Evolutionary conservation across 2,329 filamentous ascomycete species (phyloP), one percentile per base, ranked within the genome.

Genomic region (Talaromyces sp.): DNA sequence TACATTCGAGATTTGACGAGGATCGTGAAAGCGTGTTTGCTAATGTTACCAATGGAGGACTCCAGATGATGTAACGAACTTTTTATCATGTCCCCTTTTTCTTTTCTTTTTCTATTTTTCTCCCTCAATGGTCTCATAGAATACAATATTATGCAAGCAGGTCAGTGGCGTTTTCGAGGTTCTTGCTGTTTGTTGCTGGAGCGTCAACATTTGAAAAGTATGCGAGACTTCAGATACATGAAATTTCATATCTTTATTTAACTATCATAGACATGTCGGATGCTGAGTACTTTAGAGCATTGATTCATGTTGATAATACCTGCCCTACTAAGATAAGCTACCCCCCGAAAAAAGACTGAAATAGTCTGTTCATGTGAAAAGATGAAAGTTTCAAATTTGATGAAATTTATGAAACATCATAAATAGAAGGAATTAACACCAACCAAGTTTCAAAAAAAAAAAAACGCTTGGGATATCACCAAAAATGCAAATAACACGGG

Each of bases 1-100:
- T 68, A 36, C 64, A 69, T 56, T 61, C 63, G 31, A 66, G 69
- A 23, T 69, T 71, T 30, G 70, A 70, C 42, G 70, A 75, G 9
- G 72, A 75, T 18, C 65, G 44, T 14, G 56, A 62, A 36, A 58
- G 36, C 9, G 34, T 30, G 27, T 64, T 59, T 42, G 56, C 36
- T 18, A 59, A 30, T 54, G 18, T 62, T 18, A 44, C 28, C 40
- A 30, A 44, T 40, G 51, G 56, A 7, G 57, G 57, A 2, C 30
- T 55, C 12, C 36, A 59, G 36, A 33, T 62, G 51, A 44, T 62
- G 40, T 59, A 59, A 47, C n/a, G 31, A 40, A n/a, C 9, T 7
- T 31, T n/a, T 31, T 16, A 8, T 51, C 10, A 2, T 33, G 16
- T 1, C 10, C 18, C 8, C 10, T 4, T n/a, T 30, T 14, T 16